A percentile compares a stretch with the other conserved stretches of the same genome.
phyloP scores from a whole-genome alignment of 495 filamentous ascomycete genomes.

The Hypomontagnella monticulosa region DNA sequence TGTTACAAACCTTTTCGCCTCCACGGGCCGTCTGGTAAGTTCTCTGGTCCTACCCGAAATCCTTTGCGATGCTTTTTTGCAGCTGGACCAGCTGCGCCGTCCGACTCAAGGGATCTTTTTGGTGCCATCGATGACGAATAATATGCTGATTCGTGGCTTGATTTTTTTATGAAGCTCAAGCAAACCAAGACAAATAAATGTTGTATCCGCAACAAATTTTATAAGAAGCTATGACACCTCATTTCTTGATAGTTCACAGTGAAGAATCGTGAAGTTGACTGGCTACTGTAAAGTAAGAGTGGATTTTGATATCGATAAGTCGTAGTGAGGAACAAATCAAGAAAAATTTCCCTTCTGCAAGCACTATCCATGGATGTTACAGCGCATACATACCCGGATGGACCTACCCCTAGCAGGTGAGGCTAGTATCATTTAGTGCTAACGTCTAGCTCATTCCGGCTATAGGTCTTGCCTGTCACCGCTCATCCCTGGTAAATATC shows the following conservation, averaged over 20 bases:
- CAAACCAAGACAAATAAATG: neutral
- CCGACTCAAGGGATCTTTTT: constrained; percentile 67
- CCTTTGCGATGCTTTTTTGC: constrained; percentile 61
- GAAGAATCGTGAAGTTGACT: too few relatives aligned
- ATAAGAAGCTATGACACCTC: too few relatives aligned
- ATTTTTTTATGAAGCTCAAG: neutral
- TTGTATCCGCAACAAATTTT: neutral
- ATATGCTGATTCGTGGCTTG: neutral
- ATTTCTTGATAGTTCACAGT: neutral
- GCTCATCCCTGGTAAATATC: neutral
- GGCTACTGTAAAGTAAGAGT: neutral
- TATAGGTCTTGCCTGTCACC: constrained; percentile 11
- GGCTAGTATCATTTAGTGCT: neutral
- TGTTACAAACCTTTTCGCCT: constrained; percentile 77
- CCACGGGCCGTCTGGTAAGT: constrained; percentile 92
- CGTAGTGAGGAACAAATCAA: neutral
- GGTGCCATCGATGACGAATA: constrained; percentile 63
- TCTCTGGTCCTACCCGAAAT: constrained; percentile 84
- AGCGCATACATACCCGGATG: neutral
- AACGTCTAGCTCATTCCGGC: constrained; percentile 17
- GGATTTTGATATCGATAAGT: constrained; percentile 26
- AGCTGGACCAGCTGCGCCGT: constrained; percentile 48
- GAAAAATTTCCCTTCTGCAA: neutral
- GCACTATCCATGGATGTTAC: neutral
- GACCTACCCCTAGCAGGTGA: constrained; percentile 1